phyloP scores from a whole-genome alignment of 495 filamentous ascomycete genomes.

The Tricharina praecox region DNA sequence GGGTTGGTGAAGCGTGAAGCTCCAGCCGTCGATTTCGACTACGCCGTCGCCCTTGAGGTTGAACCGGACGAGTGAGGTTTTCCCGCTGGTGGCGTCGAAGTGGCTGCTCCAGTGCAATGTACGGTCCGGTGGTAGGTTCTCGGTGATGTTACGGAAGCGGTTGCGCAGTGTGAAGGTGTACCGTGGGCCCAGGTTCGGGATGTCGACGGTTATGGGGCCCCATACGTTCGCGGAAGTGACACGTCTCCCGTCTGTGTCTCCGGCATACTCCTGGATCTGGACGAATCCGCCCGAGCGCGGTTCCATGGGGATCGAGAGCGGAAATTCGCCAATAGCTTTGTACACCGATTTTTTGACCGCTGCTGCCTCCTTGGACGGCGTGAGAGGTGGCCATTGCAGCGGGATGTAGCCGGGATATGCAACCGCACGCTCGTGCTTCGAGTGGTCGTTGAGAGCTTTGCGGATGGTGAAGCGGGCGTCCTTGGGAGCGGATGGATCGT shows the following conservation, averaged over 20 bases:
- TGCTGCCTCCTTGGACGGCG: neutral
- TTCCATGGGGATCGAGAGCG: neutral
- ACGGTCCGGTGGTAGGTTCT: too few species aligned
- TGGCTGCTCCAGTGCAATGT: neutral
- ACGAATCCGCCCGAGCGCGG: neutral
- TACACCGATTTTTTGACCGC: neutral
- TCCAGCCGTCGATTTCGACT: neutral
- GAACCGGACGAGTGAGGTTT: conserved; percentile 1
- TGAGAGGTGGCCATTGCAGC: neutral
- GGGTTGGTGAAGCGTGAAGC: neutral
- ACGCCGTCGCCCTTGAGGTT: neutral
- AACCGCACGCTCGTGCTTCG: neutral
- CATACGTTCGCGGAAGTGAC: neutral
- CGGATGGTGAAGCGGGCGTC: neutral
- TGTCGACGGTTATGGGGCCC: neutral
- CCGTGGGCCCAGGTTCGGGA: neutral
- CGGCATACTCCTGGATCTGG: neutral
- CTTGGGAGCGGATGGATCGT: neutral
- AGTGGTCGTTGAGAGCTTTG: neutral
- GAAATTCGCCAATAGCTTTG: neutral
- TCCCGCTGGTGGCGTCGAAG: neutral
- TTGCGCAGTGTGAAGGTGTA: neutral
- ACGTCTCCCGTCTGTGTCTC: neutral
- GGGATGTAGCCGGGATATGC: neutral
- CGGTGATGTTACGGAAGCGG: neutral